Conservation (phyloP, 768 basidiomycete genomes). For the Termitomyces titanicus region DNA sequence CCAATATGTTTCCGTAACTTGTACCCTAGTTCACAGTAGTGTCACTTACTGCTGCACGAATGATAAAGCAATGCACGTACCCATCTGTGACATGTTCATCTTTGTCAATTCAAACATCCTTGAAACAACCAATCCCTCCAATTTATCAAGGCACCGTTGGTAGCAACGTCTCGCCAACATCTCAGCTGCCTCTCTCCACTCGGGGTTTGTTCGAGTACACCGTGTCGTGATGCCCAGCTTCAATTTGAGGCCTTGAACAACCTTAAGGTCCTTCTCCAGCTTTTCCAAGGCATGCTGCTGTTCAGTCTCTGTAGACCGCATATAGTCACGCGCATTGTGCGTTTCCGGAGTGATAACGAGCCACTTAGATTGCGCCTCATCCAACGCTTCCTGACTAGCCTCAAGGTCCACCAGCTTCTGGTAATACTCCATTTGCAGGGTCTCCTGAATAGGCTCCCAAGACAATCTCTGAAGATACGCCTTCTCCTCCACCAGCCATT, state of each 20-base stretch:
- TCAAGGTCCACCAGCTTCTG: background rate
- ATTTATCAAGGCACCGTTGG: slow-evolving; percentile 15
- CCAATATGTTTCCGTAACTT: slow-evolving; percentile 23
- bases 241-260: background rate
- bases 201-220: background rate
- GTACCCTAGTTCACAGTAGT: slow-evolving; percentile 19
- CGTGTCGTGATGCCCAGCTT: background rate
- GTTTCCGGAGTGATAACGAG: background rate
- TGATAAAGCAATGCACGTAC: slow-evolving; percentile 17
- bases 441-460: background rate
- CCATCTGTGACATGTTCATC: slow-evolving; percentile 17
- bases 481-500: background rate
- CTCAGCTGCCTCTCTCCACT: background rate
- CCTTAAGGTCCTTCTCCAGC: background rate
- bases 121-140: slow-evolving; percentile 18
- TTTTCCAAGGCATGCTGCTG: background rate
- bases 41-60: background rate
- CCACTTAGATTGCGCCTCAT: background rate
- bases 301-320: background rate
- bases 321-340: background rate
- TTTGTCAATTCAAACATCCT: slow-evolving; percentile 21
- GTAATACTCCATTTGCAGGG: background rate
- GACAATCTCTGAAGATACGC: background rate
- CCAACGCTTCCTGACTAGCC: background rate
- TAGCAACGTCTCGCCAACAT: slow-evolving; percentile 1